Conservation (phyloP, 805 yeast genomes). For the Starmerella sirachaensis region DNA sequence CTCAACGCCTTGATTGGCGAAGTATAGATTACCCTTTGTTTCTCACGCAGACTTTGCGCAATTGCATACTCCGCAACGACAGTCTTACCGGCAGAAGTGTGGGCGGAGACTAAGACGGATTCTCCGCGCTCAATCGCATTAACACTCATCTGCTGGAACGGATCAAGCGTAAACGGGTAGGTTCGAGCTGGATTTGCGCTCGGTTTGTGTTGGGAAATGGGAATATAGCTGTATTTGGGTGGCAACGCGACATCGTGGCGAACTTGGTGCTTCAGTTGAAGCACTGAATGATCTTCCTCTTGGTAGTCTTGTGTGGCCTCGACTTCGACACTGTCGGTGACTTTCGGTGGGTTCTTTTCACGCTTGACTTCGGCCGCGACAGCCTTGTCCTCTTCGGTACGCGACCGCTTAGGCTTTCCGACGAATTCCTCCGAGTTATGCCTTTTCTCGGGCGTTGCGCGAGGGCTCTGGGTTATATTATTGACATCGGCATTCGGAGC, state of each 20-base stretch:
- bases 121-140: conserved; percentile 92
- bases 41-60: conserved; percentile 83
- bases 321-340: conserved; percentile 22
- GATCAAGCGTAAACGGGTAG: conserved; percentile 88
- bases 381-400: conserved; percentile 1
- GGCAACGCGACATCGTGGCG: conserved; percentile 97
- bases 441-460: not conserved
- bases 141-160: conserved; percentile 93
- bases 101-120: conserved; percentile 93
- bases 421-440: not conserved
- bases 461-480: not conserved
- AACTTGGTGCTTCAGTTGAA: conserved; percentile 79
- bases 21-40: conserved; percentile 88
- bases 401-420: not conserved
- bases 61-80: conserved; percentile 96
- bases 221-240: conserved; percentile 74
- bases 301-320: conserved; percentile 18
- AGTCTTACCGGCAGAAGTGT: conserved; percentile 94
- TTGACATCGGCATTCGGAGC: conserved; percentile 12
- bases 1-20: conserved; percentile 93
- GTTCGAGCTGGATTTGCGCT: conserved; percentile 69
- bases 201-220: conserved; percentile 71
- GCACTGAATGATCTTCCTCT: conserved; percentile 24
- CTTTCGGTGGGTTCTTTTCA: conserved; percentile 12
- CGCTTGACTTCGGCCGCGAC: conserved; percentile 1